These are phyloP conservation scores for Paecilomyces fulvus DNA, from an alignment of 2,329 filamentous ascomycete species.

Conservation along the genomic window DNA sequence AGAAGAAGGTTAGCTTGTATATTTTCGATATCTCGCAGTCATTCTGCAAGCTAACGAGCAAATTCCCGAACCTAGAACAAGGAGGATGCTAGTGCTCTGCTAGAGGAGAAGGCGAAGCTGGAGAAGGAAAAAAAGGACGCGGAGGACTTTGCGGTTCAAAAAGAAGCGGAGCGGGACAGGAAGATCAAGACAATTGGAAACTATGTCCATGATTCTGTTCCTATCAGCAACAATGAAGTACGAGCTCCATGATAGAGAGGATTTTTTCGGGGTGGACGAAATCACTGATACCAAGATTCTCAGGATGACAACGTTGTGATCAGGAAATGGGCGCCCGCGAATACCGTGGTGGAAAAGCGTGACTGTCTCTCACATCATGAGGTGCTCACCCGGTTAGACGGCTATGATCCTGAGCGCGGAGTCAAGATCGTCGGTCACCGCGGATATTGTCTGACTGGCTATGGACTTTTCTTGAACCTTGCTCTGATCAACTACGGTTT, in stretches of 20 bases:
- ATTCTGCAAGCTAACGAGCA: not conserved
- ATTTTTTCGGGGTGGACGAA: not conserved
- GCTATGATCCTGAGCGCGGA: conserved; percentile 86
- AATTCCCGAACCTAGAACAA: conserved; percentile 52
- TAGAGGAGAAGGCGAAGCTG: conserved; percentile 67
- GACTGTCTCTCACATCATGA: conserved; percentile 86
- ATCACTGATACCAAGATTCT: not conserved
- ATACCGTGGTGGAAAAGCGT: conserved; percentile 64
- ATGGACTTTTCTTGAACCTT: conserved; percentile 85
- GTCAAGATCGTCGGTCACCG: conserved; percentile 92
- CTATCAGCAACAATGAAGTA: conserved; percentile 72
- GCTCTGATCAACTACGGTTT: conserved; percentile 92
- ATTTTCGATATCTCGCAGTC: not conserved
- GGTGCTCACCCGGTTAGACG: conserved; percentile 76
- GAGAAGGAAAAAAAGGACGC: conserved; percentile 76
- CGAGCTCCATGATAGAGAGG: conserved; percentile 3
- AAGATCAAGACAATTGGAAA: conserved; percentile 84
- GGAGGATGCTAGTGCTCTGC: conserved; percentile 72
- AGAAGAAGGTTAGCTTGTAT: conserved; percentile 66
- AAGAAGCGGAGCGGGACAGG: conserved; percentile 62
- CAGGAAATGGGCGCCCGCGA: conserved; percentile 72
- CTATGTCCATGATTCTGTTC: conserved; percentile 82
- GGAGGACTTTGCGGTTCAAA: conserved; percentile 64
- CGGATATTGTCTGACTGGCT: conserved; percentile 84
- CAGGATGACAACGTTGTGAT: conserved; percentile 74